Evolutionary conservation across 2,329 filamentous ascomycete species (phyloP).

Genomic region (Canariomyces notabilis): DNA sequence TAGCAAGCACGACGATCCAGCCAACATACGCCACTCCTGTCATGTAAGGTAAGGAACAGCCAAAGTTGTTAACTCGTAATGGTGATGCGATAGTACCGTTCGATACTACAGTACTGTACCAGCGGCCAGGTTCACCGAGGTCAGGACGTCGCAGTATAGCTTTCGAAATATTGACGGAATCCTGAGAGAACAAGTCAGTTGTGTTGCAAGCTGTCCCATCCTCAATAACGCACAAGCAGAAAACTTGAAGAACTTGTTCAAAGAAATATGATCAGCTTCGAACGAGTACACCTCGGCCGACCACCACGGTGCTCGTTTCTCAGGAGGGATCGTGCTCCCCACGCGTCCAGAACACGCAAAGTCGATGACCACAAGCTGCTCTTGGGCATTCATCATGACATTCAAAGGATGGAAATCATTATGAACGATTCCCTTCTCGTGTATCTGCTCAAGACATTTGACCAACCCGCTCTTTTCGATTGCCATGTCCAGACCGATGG

Average conservation of each 20-base stretch:
- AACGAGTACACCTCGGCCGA: not conserved
- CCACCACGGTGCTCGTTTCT: slow-evolving; percentile 3
- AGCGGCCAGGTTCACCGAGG: too few relatives aligned
- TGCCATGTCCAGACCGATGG: not conserved
- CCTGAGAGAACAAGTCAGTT: too few relatives aligned
- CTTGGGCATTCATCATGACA: not conserved
- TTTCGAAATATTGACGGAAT: too few relatives aligned
- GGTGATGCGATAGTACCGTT: too few relatives aligned
- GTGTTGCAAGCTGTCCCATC: too few relatives aligned
- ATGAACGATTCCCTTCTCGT: not conserved
- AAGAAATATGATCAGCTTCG: not conserved
- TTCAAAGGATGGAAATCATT: slow-evolving; percentile 1
- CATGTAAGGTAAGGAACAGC: too few relatives aligned
- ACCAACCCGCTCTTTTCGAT: not conserved
- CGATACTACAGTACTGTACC: too few relatives aligned
- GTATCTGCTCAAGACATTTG: not conserved
- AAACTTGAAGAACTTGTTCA: not conserved
- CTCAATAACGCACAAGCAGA: too few relatives aligned
- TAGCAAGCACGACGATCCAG: too few relatives aligned
- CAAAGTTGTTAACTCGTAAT: too few relatives aligned
- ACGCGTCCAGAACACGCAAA: not conserved
- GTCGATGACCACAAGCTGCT: not conserved
- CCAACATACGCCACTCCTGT: too few relatives aligned
- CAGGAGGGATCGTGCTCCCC: not conserved
- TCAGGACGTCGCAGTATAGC: too few relatives aligned